phyloP scores from a whole-genome alignment of 192 early-diverging fungal genomes.

The Martensiomyces pterosporus region DNA sequence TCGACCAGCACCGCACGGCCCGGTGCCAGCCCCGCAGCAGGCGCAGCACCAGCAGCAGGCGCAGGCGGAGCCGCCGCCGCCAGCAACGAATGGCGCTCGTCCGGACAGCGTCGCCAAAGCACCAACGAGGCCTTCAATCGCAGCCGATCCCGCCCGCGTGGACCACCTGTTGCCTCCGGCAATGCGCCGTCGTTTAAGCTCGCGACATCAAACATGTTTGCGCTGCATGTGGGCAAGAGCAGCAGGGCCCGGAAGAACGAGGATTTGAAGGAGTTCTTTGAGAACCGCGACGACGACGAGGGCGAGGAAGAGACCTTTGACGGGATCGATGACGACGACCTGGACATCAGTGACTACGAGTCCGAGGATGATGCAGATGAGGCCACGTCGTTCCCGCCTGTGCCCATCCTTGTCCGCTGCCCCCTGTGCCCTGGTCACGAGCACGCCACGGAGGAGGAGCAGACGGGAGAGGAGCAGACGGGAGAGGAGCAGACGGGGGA shows the following conservation, averaged over 20 bases:
- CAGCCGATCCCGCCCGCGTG: not conserved
- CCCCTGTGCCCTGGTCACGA: conserved; percentile 57
- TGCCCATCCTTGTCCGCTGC: conserved; percentile 60
- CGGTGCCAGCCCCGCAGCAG: not conserved
- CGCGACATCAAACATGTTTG: conserved; percentile 40
- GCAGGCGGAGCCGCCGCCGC: conserved; percentile 6
- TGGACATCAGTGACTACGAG: conserved; percentile 41
- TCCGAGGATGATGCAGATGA: conserved; percentile 43
- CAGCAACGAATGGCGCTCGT: conserved; percentile 7
- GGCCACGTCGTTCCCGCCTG: conserved; percentile 40
- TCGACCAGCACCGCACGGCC: conserved; percentile 5
- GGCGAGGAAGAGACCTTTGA: conserved; percentile 34
- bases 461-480: conserved; percentile 5
- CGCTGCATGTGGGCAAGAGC: conserved; percentile 31
- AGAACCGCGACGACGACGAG: conserved; percentile 26
- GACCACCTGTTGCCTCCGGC: not conserved
- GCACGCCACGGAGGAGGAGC: conserved; percentile 13
- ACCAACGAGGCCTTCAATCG: no score
- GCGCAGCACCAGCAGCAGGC: conserved; percentile 14
- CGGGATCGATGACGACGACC: conserved; percentile 39
- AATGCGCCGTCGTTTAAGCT: conserved; percentile 19
- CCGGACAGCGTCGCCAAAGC: no score
- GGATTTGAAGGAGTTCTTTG: conserved; percentile 42
- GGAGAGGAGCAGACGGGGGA: conserved; percentile 2
- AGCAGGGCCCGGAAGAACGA: conserved; percentile 39